phyloP scores from a whole-genome alignment of 345 rosid species.

The Ricinus communis region DNA sequence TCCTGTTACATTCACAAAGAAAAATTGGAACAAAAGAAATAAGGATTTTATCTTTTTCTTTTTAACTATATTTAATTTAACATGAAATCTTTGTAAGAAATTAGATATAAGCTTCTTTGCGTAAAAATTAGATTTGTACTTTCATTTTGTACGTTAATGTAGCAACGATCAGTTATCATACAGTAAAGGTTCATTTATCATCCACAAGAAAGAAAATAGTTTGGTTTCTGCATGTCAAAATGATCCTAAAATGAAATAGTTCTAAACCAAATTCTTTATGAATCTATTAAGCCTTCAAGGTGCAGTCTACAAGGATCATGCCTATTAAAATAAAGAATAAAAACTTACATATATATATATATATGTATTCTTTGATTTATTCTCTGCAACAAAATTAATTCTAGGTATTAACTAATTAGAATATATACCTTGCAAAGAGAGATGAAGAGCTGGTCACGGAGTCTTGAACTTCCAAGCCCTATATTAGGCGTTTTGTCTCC shows the following conservation, averaged over 20 bases:
- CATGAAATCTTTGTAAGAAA: not conserved
- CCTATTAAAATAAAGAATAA: too few relatives aligned
- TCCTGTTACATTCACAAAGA: constrained; percentile 45
- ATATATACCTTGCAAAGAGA: constrained; percentile 68
- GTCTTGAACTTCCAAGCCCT: constrained; percentile 61
- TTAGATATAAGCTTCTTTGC: too few relatives aligned
- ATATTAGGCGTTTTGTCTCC: constrained; percentile 55
- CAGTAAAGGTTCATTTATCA: not conserved
- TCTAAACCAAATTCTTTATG: not conserved
- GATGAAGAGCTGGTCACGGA: constrained; percentile 58
- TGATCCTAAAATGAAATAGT: not conserved
- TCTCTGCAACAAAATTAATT: too few relatives aligned
- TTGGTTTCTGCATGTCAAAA: not conserved
- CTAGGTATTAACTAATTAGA: not conserved
- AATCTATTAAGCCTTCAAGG: too few relatives aligned
- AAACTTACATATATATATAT: too few relatives aligned
- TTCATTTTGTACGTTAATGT: too few relatives aligned
- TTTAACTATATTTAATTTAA: not conserved
- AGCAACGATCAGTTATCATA: not conserved
- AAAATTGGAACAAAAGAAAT: not conserved
- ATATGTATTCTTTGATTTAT: too few relatives aligned
- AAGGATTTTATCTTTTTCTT: not conserved
- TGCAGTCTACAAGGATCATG: too few relatives aligned
- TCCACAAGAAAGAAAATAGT: too few relatives aligned
- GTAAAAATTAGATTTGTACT: too few relatives aligned